Evolutionary conservation across 169 alveolate species (phyloP).

Genomic region (Plasmodium chabaudi): DNA sequence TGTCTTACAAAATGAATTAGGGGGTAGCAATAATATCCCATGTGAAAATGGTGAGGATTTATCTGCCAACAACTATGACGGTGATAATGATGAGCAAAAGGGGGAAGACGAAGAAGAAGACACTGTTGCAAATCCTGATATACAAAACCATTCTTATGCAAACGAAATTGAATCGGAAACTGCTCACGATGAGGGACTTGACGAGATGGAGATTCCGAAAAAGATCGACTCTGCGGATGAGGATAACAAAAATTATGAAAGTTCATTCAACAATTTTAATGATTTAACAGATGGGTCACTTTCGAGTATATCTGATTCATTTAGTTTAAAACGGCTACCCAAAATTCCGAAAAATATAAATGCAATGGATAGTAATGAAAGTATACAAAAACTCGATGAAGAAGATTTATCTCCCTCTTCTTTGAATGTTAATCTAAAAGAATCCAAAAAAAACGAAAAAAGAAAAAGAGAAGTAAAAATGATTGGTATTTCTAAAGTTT

Average conservation of each 20-base stretch:
- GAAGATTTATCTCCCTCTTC: not conserved
- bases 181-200: not conserved
- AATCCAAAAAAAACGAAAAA: not conserved
- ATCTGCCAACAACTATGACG: not conserved
- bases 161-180: not conserved
- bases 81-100: not conserved
- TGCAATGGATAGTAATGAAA: constrained; percentile 19
- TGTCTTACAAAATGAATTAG: constrained; percentile 1
- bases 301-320: constrained; percentile 19
- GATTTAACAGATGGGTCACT: not conserved
- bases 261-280: not conserved
- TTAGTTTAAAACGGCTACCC: constrained; percentile 19
- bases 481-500: not conserved
- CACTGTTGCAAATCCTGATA: not conserved
- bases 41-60: not conserved
- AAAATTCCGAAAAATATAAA: constrained; percentile 13
- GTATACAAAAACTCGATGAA: not conserved
- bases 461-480: not conserved
- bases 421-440: not conserved
- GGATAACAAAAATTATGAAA: not conserved
- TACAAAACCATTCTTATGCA: not conserved
- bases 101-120: not conserved
- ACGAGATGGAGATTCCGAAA: too few species aligned
- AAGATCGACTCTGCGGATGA: not conserved
- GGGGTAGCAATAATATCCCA: not conserved